phyloP scores from a whole-genome alignment of 176 grass and related monocot genomes.

The Oryza australiensis region DNA sequence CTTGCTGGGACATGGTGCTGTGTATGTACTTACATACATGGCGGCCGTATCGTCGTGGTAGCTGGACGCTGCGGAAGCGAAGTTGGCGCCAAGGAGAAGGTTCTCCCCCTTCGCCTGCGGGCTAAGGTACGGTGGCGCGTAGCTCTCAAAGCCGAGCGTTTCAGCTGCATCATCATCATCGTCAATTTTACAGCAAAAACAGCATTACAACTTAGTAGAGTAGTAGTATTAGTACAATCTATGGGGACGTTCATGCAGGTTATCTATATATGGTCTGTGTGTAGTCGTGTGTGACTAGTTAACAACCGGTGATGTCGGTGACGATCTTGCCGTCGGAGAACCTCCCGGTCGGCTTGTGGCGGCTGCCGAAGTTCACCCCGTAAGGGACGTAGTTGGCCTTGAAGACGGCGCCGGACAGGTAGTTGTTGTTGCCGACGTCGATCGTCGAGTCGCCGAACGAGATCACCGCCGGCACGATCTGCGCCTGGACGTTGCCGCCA shows the following conservation, averaged over 20 bases:
- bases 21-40: slow-evolving; percentile 56
- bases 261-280: too few species aligned
- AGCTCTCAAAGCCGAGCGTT: slow-evolving; percentile 57
- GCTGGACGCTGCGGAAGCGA: slow-evolving; percentile 80
- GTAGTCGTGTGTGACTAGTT: too few species aligned
- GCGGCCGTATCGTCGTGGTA: slow-evolving; percentile 68
- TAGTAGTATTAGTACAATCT: too few species aligned
- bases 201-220: neutral
- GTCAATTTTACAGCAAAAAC: neutral
- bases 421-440: slow-evolving; percentile 88
- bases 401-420: slow-evolving; percentile 48
- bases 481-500: slow-evolving; percentile 1
- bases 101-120: slow-evolving; percentile 60
- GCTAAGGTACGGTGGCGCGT: slow-evolving; percentile 69
- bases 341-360: slow-evolving; percentile 53
- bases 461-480: slow-evolving; percentile 66
- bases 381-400: slow-evolving; percentile 79
- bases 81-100: slow-evolving; percentile 74
- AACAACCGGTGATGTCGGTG: slow-evolving; percentile 50
- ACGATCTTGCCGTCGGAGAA: slow-evolving; percentile 88
- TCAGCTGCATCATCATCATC: slow-evolving; percentile 44
- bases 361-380: slow-evolving; percentile 52
- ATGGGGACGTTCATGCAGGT: too few species aligned
- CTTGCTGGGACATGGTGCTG: too few species aligned
- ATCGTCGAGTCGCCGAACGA: slow-evolving; percentile 85